These are phyloP conservation scores for Daldinia sp. DNA, from an alignment of 2,329 filamentous ascomycete genomes.

Conservation along the genomic window DNA sequence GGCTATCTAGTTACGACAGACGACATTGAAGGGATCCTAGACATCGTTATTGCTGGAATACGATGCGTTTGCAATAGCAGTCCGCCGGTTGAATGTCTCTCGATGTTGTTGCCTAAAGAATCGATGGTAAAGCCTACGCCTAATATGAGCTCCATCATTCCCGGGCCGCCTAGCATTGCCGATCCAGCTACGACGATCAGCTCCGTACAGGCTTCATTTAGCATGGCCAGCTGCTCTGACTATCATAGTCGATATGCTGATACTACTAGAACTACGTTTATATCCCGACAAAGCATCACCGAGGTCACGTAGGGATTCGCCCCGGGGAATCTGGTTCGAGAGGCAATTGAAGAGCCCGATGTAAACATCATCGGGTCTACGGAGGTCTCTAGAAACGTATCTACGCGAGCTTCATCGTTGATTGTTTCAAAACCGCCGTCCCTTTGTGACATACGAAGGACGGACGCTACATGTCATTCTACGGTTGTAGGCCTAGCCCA, in stretches of 20 bases:
- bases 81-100: conserved; percentile 27
- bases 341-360: background rate
- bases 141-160: conserved; percentile 36
- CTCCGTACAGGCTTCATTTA: conserved; percentile 42
- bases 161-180: conserved; percentile 34
- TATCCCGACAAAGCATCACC: conserved; percentile 47
- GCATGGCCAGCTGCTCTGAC: conserved; percentile 15
- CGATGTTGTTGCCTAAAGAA: conserved; percentile 37
- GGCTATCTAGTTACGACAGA: conserved; percentile 42
- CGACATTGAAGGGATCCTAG: conserved; percentile 45
- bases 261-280: conserved; percentile 38
- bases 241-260: background rate
- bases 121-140: conserved; percentile 34
- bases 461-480: conserved; percentile 17
- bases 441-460: conserved; percentile 5
- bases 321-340: conserved; percentile 14
- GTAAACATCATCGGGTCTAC: conserved; percentile 1
- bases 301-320: conserved; percentile 44
- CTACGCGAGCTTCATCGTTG: conserved; percentile 12
- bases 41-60: conserved; percentile 44
- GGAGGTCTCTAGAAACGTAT: conserved; percentile 10
- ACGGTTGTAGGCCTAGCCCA: conserved; percentile 10
- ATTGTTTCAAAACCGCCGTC: conserved; percentile 30
- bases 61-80: conserved; percentile 30
- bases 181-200: conserved; percentile 46